Evolutionary conservation across 805 yeast species (phyloP).

Genomic region (Cyberlindnera subsufficiens): DNA sequence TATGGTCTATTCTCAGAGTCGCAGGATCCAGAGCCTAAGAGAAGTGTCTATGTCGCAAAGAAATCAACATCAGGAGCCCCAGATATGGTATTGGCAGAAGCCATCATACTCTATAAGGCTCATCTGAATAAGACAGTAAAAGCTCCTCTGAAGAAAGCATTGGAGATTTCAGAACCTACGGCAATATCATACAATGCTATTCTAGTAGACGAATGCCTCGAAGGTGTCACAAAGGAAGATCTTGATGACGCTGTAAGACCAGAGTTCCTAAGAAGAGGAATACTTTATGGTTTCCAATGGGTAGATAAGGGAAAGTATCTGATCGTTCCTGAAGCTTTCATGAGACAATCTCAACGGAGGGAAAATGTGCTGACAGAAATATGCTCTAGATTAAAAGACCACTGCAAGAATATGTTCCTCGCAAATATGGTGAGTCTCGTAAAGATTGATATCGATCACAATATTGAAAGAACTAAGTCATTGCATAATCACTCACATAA

Average conservation of each 20-base stretch:
- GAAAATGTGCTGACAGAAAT: constrained; percentile 39
- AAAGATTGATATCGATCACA: constrained; percentile 29
- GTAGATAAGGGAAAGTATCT: constrained; percentile 36
- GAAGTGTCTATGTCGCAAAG: constrained; percentile 60
- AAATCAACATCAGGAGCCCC: constrained; percentile 33
- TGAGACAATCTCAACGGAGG: constrained; percentile 29
- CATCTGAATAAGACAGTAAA: constrained; percentile 21
- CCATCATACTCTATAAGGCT: constrained; percentile 30
- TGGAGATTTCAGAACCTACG: not conserved
- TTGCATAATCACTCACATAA: too few species aligned
- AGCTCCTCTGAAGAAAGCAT: not conserved
- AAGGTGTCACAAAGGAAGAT: constrained; percentile 40
- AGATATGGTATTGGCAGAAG: constrained; percentile 38
- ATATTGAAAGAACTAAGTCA: not conserved
- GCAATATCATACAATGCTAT: constrained; percentile 42
- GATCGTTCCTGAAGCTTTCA: constrained; percentile 32
- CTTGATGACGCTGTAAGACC: constrained; percentile 23
- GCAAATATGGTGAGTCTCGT: constrained; percentile 47
- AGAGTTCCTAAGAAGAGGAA: constrained; percentile 11
- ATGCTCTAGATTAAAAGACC: constrained; percentile 28
- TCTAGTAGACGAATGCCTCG: constrained; percentile 43
- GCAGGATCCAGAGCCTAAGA: constrained; percentile 75
- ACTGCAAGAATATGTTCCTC: constrained; percentile 33
- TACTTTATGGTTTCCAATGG: constrained; percentile 33
- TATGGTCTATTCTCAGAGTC: constrained; percentile 61